Conservation (phyloP, 2,329 filamentous ascomycete species). For the Mycogone perniciosa region DNA sequence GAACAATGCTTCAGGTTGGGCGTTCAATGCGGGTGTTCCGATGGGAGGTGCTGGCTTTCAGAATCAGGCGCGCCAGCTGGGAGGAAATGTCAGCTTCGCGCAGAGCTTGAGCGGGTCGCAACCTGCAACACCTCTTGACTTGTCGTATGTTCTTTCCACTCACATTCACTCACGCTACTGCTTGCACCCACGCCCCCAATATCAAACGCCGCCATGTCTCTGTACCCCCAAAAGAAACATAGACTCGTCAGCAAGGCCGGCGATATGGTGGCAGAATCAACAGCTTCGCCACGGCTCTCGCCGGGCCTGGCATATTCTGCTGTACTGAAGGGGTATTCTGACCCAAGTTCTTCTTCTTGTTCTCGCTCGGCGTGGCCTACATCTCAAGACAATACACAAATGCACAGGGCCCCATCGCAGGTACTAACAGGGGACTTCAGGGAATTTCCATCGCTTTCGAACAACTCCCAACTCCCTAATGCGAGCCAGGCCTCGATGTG, state of each 20-base stretch:
- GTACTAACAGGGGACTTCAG: constrained; percentile 29
- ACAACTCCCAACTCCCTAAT: constrained; percentile 49
- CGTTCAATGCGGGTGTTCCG: constrained; percentile 55
- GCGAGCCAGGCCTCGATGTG: constrained; percentile 48
- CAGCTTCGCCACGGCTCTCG: constrained; percentile 1
- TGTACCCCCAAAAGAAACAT: constrained; percentile 9
- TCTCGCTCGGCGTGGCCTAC: not conserved
- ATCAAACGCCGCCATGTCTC: constrained; percentile 4
- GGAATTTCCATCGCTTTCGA: constrained; percentile 61
- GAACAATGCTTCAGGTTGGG: constrained; percentile 52
- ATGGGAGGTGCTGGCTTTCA: constrained; percentile 52
- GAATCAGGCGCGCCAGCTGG: constrained; percentile 48
- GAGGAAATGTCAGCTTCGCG: constrained; percentile 58
- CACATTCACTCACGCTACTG: not conserved
- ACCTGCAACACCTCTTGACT: constrained; percentile 54
- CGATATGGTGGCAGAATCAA: constrained; percentile 4
- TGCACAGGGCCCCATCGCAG: not conserved
- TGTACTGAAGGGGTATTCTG: constrained; percentile 26
- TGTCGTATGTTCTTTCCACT: constrained; percentile 50
- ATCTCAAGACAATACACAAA: not conserved
- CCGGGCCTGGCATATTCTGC: constrained; percentile 22
- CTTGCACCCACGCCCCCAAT: not conserved
- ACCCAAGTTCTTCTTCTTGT: not conserved
- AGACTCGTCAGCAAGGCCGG: constrained; percentile 13
- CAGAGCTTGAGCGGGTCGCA: constrained; percentile 60